phyloP scores from a whole-genome alignment of 2,329 filamentous ascomycete genomes.

The Daldinia sp. region DNA sequence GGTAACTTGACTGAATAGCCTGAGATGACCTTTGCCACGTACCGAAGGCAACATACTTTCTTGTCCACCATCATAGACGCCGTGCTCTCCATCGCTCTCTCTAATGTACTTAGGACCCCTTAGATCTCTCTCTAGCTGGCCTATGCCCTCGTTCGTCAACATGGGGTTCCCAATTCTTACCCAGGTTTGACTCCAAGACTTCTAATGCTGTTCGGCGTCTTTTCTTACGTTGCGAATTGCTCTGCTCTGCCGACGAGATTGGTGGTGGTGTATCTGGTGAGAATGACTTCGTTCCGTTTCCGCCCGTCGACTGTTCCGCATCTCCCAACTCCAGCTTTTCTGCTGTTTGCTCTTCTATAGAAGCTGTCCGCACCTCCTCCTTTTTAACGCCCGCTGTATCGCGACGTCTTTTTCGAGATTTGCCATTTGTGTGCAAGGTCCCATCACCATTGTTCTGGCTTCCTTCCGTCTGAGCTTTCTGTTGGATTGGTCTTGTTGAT shows the following conservation, averaged over 20 bases:
- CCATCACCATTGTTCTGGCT: not conserved
- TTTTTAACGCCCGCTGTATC: not conserved
- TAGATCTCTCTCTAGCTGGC: slow-evolving; percentile 24
- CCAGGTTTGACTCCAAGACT: slow-evolving; percentile 37
- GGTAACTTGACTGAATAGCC: not conserved
- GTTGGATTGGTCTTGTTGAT: not conserved
- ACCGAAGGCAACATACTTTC: not conserved
- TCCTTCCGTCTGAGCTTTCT: slow-evolving; percentile 5
- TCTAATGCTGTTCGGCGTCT: slow-evolving; percentile 30
- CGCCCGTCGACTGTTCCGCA: not conserved
- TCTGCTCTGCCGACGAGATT: not conserved
- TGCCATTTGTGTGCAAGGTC: not conserved
- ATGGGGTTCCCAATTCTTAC: slow-evolving; percentile 38
- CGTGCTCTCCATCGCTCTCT: not conserved
- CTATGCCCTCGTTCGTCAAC: slow-evolving; percentile 42
- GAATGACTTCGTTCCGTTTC: not conserved
- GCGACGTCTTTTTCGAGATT: not conserved
- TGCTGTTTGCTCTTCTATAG: not conserved
- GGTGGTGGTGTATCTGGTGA: not conserved
- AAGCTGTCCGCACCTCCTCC: not conserved
- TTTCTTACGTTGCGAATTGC: slow-evolving; percentile 25
- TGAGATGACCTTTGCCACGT: not conserved
- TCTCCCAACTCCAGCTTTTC: not conserved
- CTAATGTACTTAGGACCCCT: not conserved
- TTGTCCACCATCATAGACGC: not conserved